Base-by-base conservation (phyloP, 768 basidiomycete genomes). In the Daedaleopsis nitida region DNA sequence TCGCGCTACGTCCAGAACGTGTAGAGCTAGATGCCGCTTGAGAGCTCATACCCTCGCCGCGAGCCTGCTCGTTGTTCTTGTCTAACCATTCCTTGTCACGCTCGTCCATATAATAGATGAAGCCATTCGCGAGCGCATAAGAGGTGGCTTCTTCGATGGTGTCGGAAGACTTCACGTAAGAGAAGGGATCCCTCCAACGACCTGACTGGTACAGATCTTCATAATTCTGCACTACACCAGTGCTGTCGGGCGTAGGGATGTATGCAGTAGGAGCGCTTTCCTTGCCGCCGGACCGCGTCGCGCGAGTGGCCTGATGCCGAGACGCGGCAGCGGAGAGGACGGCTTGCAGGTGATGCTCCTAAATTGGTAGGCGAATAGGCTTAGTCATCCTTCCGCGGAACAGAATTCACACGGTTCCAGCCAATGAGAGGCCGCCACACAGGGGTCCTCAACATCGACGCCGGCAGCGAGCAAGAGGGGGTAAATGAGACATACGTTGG, bases 61-160 rank as follows among this genome's bases (percentile, higher is more conserved):
- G 82, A 1, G 91, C 92, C 58, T 89, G 85, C 69, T 89, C 88
- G 68, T 98, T 97, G 70, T 93, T 94, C 75, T 86, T 89, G 67
- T 92, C 89, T 35, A 99, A 83, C 96, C 96, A 99, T 65, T 91
- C 90, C 69, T 90, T 87, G 77, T 98, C 96, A 17, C 90, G 88
- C 73, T 98, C 97, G 68, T 99, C 96, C 91, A 98, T 92, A 65
- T 86, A 92, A 70, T 98, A 98, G 1, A 87, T 86, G 75, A 90
- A 90, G 0, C 90, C 89, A 66, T 89, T 86, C 35, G 84, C 76
- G 58, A 94, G 83, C 12, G 84, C 85, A 64, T 77, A 80, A 5
- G 73, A 73, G 66, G 81, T 78, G 10, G 84, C 78, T 65, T 95
- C 94, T 67, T 98, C 97, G 65, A 91, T 86, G 3, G 91, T 93